Percentiles rank a stretch among this genome's conserved stretches.
phyloP scores from a whole-genome alignment of 495 filamentous ascomycete species.

The Neurospora sp. region DNA sequence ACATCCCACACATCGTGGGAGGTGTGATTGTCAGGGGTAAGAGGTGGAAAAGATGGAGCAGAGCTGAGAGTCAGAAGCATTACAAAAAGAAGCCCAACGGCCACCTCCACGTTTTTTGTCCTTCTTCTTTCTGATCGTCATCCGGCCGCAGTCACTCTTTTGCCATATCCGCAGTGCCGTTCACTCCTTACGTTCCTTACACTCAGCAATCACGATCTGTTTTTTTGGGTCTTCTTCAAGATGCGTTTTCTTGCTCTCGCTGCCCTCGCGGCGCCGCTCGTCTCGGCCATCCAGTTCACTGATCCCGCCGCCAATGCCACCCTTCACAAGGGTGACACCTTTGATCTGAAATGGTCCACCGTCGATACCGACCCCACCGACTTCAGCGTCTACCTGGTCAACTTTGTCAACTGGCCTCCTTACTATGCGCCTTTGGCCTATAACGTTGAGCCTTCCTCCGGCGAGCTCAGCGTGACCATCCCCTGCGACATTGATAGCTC shows the following conservation, averaged over 20 bases:
- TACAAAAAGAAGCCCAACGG: not conserved
- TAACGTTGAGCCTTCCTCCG: constrained; percentile 24
- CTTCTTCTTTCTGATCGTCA: constrained; percentile 2
- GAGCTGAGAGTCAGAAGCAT: not conserved
- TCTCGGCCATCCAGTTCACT: constrained; percentile 22
- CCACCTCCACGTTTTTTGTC: not conserved
- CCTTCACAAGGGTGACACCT: constrained; percentile 25
- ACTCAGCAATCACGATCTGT: not conserved
- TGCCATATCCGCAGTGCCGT: not conserved
- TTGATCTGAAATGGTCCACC: constrained; percentile 29
- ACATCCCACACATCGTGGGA: not conserved
- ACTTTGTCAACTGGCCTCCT: constrained; percentile 41
- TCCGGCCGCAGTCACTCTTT: not conserved
- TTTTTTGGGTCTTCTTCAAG: not conserved
- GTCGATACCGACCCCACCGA: constrained; percentile 36
- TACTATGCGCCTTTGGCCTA: constrained; percentile 29
- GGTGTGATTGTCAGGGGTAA: not conserved
- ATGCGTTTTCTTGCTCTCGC: constrained; percentile 19
- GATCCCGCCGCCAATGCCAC: constrained; percentile 22
- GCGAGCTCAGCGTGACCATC: constrained; percentile 25
- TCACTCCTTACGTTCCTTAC: not conserved
- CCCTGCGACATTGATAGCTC: constrained; percentile 31
- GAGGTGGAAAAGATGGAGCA: not conserved
- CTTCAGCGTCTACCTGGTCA: constrained; percentile 38
- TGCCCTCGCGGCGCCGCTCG: constrained; percentile 22